Evolutionary conservation across 1,284 basidiomycete species (phyloP), one percentile per base, ranked within the genome.

Genomic region (Anthracocystis panici-leucophaei): DNA sequence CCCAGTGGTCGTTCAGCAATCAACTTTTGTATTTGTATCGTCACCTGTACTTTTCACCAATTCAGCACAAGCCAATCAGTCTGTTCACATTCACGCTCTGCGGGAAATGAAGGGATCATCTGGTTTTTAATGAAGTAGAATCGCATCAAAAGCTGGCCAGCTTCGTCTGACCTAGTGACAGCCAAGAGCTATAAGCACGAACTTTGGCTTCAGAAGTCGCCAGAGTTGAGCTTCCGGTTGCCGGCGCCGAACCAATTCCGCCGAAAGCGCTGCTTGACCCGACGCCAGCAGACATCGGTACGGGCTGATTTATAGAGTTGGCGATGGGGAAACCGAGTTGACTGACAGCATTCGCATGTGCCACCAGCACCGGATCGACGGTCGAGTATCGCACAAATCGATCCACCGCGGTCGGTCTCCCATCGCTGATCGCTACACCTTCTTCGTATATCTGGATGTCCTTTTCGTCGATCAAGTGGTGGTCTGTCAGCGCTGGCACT

Each of bases 391-490:
- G 52, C 20, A 63, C 67, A 35, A 72, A 55, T 2, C 55, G 50
- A 14, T 69, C 68, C 29, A 72, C 61, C 23, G 59, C 63, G 0
- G 41, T 46, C 5, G 59, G 57, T 45, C 38, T 55, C 5, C 68
- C 65, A 4, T 57, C 56, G 29, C 60, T 64, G 46, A 70, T 35
- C 0, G 56, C 67, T 1, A 78, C 77, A 25, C 75, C 70, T 23
- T 78, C 69, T 50, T 79, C 77, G 62, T 79, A 79, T 55, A 77
- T 72, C 58, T 65, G 61, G 20, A 72, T 68, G 49, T 76, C 74
- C 25, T 69, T 72, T 25, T 76, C 74, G 62, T 76, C 65, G 49
- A 76, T 68, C 64, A 71, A 21, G 21, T 71, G 74, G 53, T 76
- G 63, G 21, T 69, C 68, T 8, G 58, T 65, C 41, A 65, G 40